phyloP scores from a whole-genome alignment of 2,329 filamentous ascomycete species.

The Phyllosticta citrichinensis region DNA sequence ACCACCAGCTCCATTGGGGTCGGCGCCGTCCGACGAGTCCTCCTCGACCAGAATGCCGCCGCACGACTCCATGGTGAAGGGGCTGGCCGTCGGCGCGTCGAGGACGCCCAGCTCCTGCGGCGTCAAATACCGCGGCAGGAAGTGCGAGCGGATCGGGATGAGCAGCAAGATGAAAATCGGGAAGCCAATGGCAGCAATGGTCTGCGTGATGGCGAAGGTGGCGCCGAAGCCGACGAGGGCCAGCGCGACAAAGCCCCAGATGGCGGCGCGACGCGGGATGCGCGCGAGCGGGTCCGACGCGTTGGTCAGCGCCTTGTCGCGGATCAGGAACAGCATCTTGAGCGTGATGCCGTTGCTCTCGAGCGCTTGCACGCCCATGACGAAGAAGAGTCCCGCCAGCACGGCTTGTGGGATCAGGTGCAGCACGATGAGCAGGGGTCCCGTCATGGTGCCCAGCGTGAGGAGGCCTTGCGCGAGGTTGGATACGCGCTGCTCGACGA shows the following conservation, averaged over 20 bases:
- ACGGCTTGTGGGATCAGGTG: slow-evolving; percentile 46
- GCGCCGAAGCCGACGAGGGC: slow-evolving; percentile 43
- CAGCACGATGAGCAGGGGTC: slow-evolving; percentile 43
- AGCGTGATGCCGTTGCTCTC: slow-evolving; percentile 44
- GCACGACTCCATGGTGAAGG: slow-evolving; percentile 43
- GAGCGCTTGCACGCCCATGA: slow-evolving; percentile 44
- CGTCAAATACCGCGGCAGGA: slow-evolving; percentile 43
- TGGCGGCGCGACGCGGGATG: slow-evolving; percentile 34
- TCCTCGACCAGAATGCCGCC: slow-evolving; percentile 27
- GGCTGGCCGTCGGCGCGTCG: slow-evolving; percentile 45
- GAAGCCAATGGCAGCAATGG: slow-evolving; percentile 50
- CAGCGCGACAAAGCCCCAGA: slow-evolving; percentile 41
- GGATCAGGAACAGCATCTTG: slow-evolving; percentile 41
- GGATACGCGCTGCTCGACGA: slow-evolving; percentile 47
- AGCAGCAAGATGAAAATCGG: slow-evolving; percentile 47
- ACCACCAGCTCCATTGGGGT: neutral
- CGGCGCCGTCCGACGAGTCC: neutral
- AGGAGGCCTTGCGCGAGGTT: slow-evolving; percentile 47
- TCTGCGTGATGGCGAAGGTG: slow-evolving; percentile 50
- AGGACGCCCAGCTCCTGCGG: slow-evolving; percentile 39
- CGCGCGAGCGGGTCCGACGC: slow-evolving; percentile 37
- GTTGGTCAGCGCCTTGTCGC: slow-evolving; percentile 38
- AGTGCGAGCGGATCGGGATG: slow-evolving; percentile 43
- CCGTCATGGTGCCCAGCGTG: slow-evolving; percentile 47
- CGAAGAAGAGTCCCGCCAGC: slow-evolving; percentile 48